Evolutionary conservation across 202 grass and related monocot species (phyloP).

Genomic region (Eragrostis tef): DNA sequence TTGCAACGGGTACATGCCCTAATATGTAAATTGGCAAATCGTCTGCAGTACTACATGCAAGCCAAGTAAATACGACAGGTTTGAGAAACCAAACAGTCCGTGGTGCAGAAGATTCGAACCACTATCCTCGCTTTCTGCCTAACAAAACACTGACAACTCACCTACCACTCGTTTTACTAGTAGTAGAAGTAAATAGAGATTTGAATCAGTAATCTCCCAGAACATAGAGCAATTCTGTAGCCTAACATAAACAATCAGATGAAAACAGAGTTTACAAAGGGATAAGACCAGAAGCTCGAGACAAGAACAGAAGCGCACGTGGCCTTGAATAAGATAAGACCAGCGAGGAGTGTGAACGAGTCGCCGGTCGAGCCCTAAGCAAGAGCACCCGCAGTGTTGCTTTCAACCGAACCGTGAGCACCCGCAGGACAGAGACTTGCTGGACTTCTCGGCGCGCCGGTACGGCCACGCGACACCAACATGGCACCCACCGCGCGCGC

Average conservation of each 20-base stretch:
- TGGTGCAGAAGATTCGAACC: background rate
- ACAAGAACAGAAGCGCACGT: background rate
- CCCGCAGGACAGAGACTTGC: constrained; percentile 37
- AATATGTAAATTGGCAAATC: background rate
- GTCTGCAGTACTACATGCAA: background rate
- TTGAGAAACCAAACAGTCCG: background rate
- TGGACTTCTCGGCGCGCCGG: constrained; percentile 13
- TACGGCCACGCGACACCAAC: constrained; percentile 12
- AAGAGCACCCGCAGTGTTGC: too few species aligned
- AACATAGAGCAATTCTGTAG: background rate
- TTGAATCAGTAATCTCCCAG: background rate
- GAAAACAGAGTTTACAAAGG: too few species aligned
- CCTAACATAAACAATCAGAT: background rate
- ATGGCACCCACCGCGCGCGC: background rate
- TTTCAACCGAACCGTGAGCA: too few species aligned
- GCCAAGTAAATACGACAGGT: background rate
- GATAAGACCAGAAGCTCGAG: too few species aligned
- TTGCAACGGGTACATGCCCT: background rate
- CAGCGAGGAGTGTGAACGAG: constrained; percentile 23
- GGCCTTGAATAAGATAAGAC: background rate
- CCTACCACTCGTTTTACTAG: constrained; percentile 33
- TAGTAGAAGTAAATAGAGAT: background rate
- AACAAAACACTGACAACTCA: constrained; percentile 5
- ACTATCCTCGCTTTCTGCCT: background rate
- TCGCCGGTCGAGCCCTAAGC: constrained; percentile 21